A percentile compares a stretch with the other conserved stretches of the same genome.
Conservation (phyloP, 2,329 filamentous ascomycete genomes). For the Boeremia exigua region DNA sequence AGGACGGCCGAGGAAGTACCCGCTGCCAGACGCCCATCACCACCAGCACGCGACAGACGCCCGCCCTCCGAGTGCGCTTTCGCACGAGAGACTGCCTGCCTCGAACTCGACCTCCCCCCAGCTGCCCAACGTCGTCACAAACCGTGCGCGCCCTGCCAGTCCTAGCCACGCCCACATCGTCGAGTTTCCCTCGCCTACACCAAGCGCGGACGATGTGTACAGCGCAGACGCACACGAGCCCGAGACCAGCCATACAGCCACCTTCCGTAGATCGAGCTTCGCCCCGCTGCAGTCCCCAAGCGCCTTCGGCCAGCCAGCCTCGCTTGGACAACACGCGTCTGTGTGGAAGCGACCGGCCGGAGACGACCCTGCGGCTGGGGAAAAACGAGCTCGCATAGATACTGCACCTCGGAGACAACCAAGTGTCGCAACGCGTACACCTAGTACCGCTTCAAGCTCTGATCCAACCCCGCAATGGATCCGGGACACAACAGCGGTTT, state of each 20-base stretch:
- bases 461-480: too few relatives aligned
- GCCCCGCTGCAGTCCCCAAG: neutral
- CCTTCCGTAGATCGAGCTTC: neutral
- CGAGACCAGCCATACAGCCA: neutral
- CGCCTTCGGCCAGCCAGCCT: too few relatives aligned
- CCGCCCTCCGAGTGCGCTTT: conserved; percentile 2
- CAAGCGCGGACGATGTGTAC: conserved; percentile 60
- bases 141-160: conserved; percentile 2
- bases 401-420: neutral
- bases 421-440: neutral
- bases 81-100: conserved; percentile 22
- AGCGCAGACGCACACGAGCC: neutral
- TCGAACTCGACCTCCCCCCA: conserved; percentile 46
- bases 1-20: conserved; percentile 20
- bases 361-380: neutral
- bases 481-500: too few relatives aligned
- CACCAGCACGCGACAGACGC: conserved; percentile 4
- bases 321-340: neutral
- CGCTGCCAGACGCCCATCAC: conserved; percentile 1
- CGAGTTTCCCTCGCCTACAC: conserved; percentile 67
- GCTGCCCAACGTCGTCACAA: conserved; percentile 36
- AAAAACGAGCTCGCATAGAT: conserved; percentile 1
- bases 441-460: neutral
- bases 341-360: neutral
- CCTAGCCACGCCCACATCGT: conserved; percentile 22